phyloP scores from a whole-genome alignment of 441 rosid species.

The Populus tomentosa region DNA sequence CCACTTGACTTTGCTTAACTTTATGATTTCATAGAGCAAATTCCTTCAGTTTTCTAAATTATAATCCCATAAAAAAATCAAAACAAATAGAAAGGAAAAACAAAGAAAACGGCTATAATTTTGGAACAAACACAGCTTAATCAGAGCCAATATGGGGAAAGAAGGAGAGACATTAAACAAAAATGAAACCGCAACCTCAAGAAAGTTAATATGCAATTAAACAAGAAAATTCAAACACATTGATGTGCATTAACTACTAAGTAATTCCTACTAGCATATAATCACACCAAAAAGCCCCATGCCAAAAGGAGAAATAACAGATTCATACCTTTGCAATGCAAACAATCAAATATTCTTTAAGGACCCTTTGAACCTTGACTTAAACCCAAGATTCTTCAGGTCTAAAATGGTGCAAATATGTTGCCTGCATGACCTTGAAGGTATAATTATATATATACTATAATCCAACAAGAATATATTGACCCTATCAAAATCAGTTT shows the following conservation, averaged over 20 bases:
- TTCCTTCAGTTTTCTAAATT: background rate
- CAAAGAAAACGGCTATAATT: background rate
- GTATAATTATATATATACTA: background rate
- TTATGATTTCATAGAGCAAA: background rate
- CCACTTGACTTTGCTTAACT: background rate
- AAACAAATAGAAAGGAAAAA: background rate
- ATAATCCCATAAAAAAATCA: background rate
- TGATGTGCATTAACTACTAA: background rate
- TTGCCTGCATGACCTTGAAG: background rate
- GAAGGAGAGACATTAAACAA: background rate
- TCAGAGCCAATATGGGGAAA: background rate
- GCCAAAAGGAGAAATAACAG: background rate
- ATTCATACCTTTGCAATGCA: background rate
- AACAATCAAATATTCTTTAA: background rate
- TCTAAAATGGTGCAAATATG: background rate
- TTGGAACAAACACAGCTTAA: background rate
- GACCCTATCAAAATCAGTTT: conserved; percentile 6
- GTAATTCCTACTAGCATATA: background rate
- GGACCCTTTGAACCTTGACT: background rate
- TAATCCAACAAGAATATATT: background rate
- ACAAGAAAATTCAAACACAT: background rate
- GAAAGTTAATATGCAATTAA: background rate
- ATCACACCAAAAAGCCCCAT: background rate
- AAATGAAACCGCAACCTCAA: background rate
- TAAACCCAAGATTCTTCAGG: background rate